Base-by-base conservation (phyloP, 148 eudicot species). In the Gaultheria prostrata region DNA sequence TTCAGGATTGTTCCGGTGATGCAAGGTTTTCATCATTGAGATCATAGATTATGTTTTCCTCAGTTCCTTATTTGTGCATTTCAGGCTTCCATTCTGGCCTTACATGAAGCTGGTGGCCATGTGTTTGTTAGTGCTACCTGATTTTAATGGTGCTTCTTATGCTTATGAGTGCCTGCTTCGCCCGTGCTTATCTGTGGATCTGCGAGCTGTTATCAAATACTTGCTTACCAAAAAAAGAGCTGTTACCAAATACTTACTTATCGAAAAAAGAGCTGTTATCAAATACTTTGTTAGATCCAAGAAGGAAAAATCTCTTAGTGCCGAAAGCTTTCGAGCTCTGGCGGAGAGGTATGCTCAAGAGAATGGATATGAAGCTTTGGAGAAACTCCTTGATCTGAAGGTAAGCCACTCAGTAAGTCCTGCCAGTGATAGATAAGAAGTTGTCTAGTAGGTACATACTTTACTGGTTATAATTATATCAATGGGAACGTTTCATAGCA, bases 321-420 rank as follows among this genome's bases (percentile, higher is more conserved):
- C 51, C 13, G 72, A 79, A 24, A 59, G 30, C 28, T 79, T 79
- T 59, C 82, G 43, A n/a, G 71, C 71, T 11, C 5, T n/a, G 53
- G 82, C 54, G 43, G 82, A 79, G 12, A 79, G 17, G 70, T 79
- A 57, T 21, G 53, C 43, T 39, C 24, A 79, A 51, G 82, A 79
- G 82, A 79, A 61, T 61, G 82, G 82, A 43, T 80, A 21, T 59
- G 82, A 80, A 80, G 73, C 72, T n/a, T 61, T 80, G 73, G 82
- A 80, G 74, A 80, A 80, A 63, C 39, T 80, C 73, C 46, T 80
- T 24, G 74, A 49, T 12, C 1, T 12, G 28, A 80, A 80, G 82
- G 82, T 80, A 80, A 61, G 82, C 26, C 13, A 4, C 39, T 43
- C 5, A n/a, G 45, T 20, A 1, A 32, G 10, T 28, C 15, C 49